Percentiles rank a stretch among this genome's conserved stretches.
phyloP scores from a whole-genome alignment of 2,329 filamentous ascomycete species.

The Zymoseptoria ardabiliae region DNA sequence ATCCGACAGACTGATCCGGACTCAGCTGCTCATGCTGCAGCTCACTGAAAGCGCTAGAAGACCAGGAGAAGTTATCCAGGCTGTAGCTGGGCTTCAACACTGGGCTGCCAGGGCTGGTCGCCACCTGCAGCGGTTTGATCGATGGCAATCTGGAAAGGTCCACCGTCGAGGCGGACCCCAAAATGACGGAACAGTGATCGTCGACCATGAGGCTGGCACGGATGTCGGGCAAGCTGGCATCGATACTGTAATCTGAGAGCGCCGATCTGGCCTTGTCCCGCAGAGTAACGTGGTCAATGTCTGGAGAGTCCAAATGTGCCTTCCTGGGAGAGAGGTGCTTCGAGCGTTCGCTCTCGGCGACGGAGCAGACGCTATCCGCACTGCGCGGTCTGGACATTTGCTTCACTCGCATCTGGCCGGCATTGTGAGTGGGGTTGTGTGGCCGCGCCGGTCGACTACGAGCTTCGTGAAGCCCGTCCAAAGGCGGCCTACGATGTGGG shows the following conservation, averaged over 20 bases:
- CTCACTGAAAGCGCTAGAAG: neutral
- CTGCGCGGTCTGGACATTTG: neutral
- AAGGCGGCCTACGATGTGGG: neutral
- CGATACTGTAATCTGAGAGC: neutral
- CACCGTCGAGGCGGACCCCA: constrained; percentile 14
- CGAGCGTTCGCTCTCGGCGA: neutral
- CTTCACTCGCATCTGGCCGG: neutral
- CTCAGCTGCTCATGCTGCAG: neutral
- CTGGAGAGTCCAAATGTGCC: neutral
- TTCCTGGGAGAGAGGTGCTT: neutral
- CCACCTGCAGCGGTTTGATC: neutral
- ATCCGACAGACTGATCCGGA: neutral
- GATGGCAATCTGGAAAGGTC: constrained; percentile 11
- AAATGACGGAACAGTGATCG: constrained; percentile 7
- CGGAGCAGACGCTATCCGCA: neutral
- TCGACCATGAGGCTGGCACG: constrained; percentile 18
- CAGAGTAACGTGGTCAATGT: neutral
- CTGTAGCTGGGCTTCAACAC: neutral
- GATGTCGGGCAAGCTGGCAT: constrained; percentile 10
- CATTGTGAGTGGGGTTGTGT: neutral
- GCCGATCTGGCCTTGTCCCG: neutral
- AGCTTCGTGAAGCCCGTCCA: neutral
- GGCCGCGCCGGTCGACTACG: neutral
- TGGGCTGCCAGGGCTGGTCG: no score
- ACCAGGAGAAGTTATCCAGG: neutral